Base-by-base conservation (phyloP, 441 rosid genomes). In the Pelargonium fulgidum region DNA sequence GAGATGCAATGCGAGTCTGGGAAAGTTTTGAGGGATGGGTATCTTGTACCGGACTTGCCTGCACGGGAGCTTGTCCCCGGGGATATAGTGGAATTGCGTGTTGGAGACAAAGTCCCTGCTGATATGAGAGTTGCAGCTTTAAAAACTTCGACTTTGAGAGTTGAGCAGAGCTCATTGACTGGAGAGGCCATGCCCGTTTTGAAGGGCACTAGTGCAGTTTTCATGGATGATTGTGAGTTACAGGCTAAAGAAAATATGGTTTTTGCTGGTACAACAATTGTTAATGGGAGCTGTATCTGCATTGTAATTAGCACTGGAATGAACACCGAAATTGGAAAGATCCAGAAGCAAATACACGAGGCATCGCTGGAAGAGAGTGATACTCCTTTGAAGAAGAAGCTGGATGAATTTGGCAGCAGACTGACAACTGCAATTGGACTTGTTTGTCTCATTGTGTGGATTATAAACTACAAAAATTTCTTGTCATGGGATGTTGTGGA, bases 131-230 rank as follows among this genome's bases (percentile, higher is more conserved):
- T 83, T 62, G 12, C 75, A 65, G 81, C 75, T 65, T 67, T 80
- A 71, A 70, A 78, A 64, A 83, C 84, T 73, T 80, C 86, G 12
- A 83, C 86, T 42, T 58, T 83, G 64, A 73, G 86, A 54, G 45
- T 78, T 39, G 86, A 83, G 65, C 84, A 83, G 70, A 82, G 84
- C 2, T 83, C 86, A 6, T 42, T 83, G 63, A 83, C 86, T 0
- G 86, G 86, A 64, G 86, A 83, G 72, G 75, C 82, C 26, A 82
- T 78, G 75, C 82, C 86, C 0, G 84, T 83, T 52, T 80, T 83
- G 63, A 83, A 80, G 42, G 81, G 81, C 77, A 75, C 77, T 8
- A 76, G 54, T 50, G 73, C 79, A 62, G 17, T 48, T 0, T 70
- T 78, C 20, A 7, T 64, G 0, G 67, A 63, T 16, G 84, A 78